phyloP scores from a whole-genome alignment of 164 flowering plant genomes.

The Magnolia kwangsiensis region DNA sequence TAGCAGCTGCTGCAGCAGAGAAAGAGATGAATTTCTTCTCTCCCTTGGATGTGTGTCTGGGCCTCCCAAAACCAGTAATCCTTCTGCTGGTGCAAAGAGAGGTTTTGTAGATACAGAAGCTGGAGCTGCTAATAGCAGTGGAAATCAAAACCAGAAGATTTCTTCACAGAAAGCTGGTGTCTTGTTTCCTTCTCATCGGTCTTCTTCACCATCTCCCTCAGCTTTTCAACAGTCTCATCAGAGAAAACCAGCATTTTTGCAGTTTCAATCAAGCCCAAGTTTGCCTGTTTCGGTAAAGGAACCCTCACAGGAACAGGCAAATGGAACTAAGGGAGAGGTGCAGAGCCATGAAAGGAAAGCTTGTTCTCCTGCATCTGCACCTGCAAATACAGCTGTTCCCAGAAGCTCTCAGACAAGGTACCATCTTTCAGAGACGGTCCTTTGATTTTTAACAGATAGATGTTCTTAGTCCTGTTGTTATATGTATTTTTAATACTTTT shows the following conservation, averaged over 20 bases:
- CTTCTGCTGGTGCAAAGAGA: conserved; percentile 21
- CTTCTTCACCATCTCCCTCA: conserved; percentile 21
- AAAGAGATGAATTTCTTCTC: conserved; percentile 30
- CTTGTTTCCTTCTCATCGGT: conserved; percentile 15
- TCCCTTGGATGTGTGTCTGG: conserved; percentile 39
- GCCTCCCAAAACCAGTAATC: conserved; percentile 12
- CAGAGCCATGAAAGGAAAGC: conserved; percentile 50
- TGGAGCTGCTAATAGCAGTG: conserved; percentile 11
- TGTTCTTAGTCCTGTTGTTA: not conserved
- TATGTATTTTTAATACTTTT: not conserved
- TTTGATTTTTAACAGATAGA: not conserved
- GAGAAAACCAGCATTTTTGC: conserved; percentile 31
- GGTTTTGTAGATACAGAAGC: conserved; percentile 16
- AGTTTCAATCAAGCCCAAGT: conserved; percentile 18
- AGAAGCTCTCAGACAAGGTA: conserved; percentile 82
- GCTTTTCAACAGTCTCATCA: conserved; percentile 20
- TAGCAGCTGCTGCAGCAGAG: conserved; percentile 12
- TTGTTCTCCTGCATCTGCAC: conserved; percentile 33
- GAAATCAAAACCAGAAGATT: conserved; percentile 22
- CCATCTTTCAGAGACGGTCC: conserved; percentile 12
- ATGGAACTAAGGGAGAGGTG: conserved; percentile 42
- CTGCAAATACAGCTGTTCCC: conserved; percentile 50
- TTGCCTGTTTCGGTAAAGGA: conserved; percentile 42
- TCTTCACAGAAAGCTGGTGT: conserved; percentile 4
- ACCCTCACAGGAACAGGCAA: conserved; percentile 48